Conservation (phyloP, 129 eudicot species). For the Mikania micrantha region DNA sequence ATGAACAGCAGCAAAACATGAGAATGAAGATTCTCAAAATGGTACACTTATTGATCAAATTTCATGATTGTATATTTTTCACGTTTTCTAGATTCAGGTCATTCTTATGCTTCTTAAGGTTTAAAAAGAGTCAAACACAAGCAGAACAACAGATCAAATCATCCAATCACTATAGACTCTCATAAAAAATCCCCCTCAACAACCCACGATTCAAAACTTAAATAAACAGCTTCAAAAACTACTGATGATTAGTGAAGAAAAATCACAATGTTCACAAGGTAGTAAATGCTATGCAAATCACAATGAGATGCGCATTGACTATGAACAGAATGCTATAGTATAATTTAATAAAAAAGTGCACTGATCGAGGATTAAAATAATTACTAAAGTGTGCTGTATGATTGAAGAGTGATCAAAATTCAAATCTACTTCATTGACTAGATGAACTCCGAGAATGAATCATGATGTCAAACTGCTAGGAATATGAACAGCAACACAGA, state of each 20-base stretch:
- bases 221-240: background rate
- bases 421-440: background rate
- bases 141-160: conserved; percentile 4
- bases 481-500: background rate
- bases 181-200: background rate
- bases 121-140: conserved; percentile 19
- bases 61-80: background rate
- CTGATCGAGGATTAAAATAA: conserved; percentile 6
- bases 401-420: conserved; percentile 14
- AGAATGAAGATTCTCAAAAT: background rate
- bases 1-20: background rate
- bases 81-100: background rate
- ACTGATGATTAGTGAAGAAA: background rate
- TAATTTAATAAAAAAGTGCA: background rate
- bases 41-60: background rate
- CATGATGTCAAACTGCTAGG: background rate
- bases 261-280: background rate
- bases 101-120: conserved; percentile 12
- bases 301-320: background rate
- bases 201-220: background rate
- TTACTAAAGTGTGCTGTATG: background rate
- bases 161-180: conserved; percentile 6
- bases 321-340: background rate
- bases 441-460: conserved; percentile 2
- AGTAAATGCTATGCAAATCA: background rate